Base-by-base conservation (phyloP, 2,329 filamentous ascomycete species). In the Sarocladium oryzae region DNA sequence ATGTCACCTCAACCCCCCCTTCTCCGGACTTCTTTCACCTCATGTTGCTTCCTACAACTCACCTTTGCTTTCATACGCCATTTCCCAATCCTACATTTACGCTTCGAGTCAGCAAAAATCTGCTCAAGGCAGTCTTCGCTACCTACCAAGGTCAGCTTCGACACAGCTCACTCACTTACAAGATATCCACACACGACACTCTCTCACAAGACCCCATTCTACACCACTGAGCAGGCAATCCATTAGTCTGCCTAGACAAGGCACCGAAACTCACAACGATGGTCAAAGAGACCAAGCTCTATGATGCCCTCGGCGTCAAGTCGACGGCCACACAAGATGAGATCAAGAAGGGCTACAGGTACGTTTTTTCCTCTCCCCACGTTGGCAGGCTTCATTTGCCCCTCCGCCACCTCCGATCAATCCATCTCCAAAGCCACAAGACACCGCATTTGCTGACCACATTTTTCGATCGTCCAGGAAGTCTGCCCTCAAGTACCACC, bases 331-430 rank as follows among this genome's bases (percentile, higher is more conserved):
- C 83, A 21, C 89, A 95, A 70, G 92, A 96, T 65, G 92, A 97
- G 58, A 95, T 99, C 67, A 97, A 96, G 69, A 99, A 97, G 68
- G 93, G 84, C 53, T 96, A 96, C 69, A 81, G 88, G 85, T 88
- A 84, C 69, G 80, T 64, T 33, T 30, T 50, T 24, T 33, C 35
- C 7, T 30, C 13, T 7, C 28, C 7, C 20, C 3, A 16, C 15
- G 18, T n/a, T 2, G 21, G 15, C 36, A 23, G 21, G 35, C 18
- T 33, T n/a, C 8, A 2, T 23, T 49, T 26, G 18, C 21, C n/a
- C 28, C 35, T 21, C 23, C 33, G 3, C 30, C 40, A 23, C 36
- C 11, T 26, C n/a, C 45, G 20, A 35, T 20, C 21, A 30, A n/a
- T n/a, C n/a, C n/a, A n/a, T n/a, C n/a, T n/a, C n/a, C 18, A n/a